Evolutionary conservation across 2,329 filamentous ascomycete genomes (phyloP).

Genomic region (Beauveria medogensis): DNA sequence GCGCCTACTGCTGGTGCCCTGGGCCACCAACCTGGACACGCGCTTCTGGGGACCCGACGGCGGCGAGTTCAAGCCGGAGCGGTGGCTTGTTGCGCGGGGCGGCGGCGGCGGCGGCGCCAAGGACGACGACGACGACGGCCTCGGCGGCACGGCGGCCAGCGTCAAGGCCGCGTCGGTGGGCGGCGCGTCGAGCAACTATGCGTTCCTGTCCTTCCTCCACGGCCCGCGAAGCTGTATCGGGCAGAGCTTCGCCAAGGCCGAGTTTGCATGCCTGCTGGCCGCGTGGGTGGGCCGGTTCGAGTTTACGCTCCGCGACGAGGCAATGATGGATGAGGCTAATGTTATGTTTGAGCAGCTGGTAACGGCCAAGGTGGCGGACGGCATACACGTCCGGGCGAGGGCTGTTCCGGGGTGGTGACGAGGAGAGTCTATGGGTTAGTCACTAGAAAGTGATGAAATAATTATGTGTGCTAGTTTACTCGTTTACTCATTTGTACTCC

Average conservation of each 20-base stretch:
- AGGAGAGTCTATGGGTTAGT: too few relatives aligned
- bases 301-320: not conserved
- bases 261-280: conserved; percentile 67
- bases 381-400: not conserved
- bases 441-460: too few relatives aligned
- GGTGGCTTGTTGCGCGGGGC: conserved; percentile 41
- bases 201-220: conserved; percentile 71
- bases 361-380: not conserved
- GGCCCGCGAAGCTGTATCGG: conserved; percentile 80
- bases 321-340: conserved; percentile 4
- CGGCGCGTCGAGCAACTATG: conserved; percentile 61
- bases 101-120: too few relatives aligned
- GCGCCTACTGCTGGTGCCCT: conserved; percentile 47
- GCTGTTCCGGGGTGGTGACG: not conserved
- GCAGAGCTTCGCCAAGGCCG: conserved; percentile 61
- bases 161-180: conserved; percentile 53
- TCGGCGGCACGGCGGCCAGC: conserved; percentile 22
- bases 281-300: conserved; percentile 39
- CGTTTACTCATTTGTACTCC: too few relatives aligned
- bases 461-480: too few relatives aligned
- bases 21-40: conserved; percentile 54
- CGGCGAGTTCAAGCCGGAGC: conserved; percentile 58
- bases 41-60: conserved; percentile 62
- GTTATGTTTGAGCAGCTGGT: conserved; percentile 6
- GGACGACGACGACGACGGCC: too few relatives aligned